Evolutionary conservation across 2,329 filamentous ascomycete genomes (phyloP).

Genomic region (Cercospora brassicicola): DNA sequence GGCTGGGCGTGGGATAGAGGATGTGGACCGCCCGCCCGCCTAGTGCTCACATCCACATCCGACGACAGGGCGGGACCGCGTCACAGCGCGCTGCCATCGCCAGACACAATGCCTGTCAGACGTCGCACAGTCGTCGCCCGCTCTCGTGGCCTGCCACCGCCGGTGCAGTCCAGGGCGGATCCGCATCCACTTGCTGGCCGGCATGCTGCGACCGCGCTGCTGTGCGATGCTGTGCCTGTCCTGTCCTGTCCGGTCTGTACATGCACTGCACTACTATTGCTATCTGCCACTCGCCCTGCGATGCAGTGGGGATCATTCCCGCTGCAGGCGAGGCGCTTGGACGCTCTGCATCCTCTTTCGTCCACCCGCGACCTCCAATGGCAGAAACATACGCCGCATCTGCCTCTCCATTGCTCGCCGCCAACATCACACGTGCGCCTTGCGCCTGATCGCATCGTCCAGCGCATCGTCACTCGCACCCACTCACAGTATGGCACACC

Average conservation of each 20-base stretch:
- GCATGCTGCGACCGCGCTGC: not conserved
- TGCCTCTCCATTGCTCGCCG: constrained; percentile 24
- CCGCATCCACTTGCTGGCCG: not conserved
- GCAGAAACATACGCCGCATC: constrained; percentile 17
- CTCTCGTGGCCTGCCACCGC: not conserved
- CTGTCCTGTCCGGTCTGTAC: not conserved
- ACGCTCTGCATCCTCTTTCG: constrained; percentile 14
- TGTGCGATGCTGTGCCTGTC: not conserved
- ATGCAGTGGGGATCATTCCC: constrained; percentile 21
- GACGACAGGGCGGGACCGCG: not conserved
- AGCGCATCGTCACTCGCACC: not conserved
- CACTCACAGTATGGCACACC: not conserved
- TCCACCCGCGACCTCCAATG: constrained; percentile 22
- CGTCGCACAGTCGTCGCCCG: not conserved
- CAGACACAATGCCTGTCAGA: not conserved
- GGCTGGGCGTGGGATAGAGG: constrained; percentile 15
- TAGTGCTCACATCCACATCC: not conserved
- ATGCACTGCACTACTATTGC: not conserved
- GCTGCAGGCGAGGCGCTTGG: constrained; percentile 23
- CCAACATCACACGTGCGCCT: constrained; percentile 11
- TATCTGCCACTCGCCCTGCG: constrained; percentile 7
- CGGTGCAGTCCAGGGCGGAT: not conserved
- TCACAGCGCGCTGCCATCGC: not conserved
- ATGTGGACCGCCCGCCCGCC: not conserved
- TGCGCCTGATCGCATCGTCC: constrained; percentile 2